Conservation (phyloP, 257 asterid species). For the Solanum chilense region DNA sequence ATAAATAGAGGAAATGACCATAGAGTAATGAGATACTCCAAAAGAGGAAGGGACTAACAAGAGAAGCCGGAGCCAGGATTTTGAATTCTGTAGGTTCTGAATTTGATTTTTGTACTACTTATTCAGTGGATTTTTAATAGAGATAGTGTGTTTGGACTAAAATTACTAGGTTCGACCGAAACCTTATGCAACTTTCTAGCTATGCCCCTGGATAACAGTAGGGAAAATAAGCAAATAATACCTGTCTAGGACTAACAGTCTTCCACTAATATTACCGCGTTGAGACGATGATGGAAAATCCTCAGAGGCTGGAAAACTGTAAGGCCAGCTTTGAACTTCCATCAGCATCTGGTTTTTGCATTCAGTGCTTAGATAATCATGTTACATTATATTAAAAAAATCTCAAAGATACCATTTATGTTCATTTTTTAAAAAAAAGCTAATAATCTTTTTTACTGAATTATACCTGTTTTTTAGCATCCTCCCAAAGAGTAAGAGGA, state of each 20-base stretch:
- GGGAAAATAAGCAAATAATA: constrained; percentile 5
- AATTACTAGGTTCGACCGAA: not conserved
- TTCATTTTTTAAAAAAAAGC: not conserved
- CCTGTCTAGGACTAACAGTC: constrained; percentile 48
- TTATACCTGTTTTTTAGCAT: constrained; percentile 56
- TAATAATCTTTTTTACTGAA: not conserved
- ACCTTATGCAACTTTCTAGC: constrained; percentile 17
- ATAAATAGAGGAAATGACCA: not conserved
- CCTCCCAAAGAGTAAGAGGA: constrained; percentile 45
- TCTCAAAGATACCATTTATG: not conserved
- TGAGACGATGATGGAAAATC: constrained; percentile 38
- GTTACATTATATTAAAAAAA: not conserved
- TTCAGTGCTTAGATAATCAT: not conserved
- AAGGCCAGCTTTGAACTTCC: constrained; percentile 65
- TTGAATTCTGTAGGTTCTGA: not conserved
- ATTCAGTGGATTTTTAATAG: not conserved
- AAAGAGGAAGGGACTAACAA: no score
- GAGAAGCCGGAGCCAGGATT: not conserved
- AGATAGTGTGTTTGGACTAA: not conserved
- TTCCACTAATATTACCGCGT: constrained; percentile 54
- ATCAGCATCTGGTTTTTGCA: constrained; percentile 24
- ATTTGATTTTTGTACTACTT: no score
- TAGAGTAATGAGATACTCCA: not conserved
- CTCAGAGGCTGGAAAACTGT: constrained; percentile 39
- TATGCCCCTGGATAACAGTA: constrained; percentile 29